phyloP scores from a whole-genome alignment of 2,329 filamentous ascomycete species.

The Alternaria sp. region DNA sequence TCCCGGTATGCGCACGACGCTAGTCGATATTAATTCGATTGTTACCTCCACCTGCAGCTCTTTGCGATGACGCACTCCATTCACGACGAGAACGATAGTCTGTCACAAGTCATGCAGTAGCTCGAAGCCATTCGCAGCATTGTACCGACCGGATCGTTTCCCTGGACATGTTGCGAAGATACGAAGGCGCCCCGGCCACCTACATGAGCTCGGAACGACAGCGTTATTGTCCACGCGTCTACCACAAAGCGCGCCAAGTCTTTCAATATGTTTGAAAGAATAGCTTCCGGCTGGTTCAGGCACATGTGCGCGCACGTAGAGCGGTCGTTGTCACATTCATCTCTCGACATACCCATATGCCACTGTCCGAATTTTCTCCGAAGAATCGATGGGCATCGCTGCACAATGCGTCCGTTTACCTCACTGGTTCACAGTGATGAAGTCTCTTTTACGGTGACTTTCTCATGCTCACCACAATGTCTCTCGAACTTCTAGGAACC shows the following conservation, averaged over 20 bases:
- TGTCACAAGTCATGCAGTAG: background rate
- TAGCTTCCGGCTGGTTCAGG: background rate
- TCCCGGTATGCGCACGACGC: background rate
- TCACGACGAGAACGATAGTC: background rate
- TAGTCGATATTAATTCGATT: background rate
- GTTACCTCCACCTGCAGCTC: background rate
- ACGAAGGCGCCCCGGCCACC: background rate
- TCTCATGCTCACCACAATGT: background rate
- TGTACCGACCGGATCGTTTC: background rate
- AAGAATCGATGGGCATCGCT: background rate
- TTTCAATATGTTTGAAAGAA: background rate
- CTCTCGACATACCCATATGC: background rate
- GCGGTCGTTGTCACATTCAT: background rate
- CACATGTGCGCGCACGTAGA: background rate
- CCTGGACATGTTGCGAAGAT: background rate
- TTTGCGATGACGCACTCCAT: background rate
- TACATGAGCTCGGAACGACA: background rate
- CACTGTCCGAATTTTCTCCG: background rate
- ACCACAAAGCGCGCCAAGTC: background rate
- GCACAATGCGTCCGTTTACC: background rate
- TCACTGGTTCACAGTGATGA: background rate
- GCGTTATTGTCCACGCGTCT: background rate
- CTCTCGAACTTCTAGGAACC: background rate
- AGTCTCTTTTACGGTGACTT: background rate
- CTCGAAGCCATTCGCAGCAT: background rate